These are phyloP conservation scores for Boletus reticulatus DNA, from an alignment of 768 basidiomycete species.

Conservation along the genomic window DNA sequence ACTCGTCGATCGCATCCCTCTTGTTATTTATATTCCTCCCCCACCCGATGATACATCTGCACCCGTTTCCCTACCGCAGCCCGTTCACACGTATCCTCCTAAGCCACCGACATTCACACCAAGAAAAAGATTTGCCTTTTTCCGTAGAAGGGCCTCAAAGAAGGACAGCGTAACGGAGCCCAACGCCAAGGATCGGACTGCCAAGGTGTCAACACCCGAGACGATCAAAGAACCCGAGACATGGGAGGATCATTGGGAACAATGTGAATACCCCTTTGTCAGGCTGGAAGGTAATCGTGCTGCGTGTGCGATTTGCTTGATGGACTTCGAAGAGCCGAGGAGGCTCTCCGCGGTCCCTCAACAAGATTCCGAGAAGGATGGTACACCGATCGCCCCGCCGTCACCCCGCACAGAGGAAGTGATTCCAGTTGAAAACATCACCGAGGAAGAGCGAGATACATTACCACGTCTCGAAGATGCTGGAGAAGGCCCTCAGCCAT, in stretches of 20 bases:
- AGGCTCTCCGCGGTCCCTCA: slow-evolving; percentile 25
- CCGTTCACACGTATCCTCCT: slow-evolving; percentile 64
- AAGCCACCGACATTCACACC: slow-evolving; percentile 31
- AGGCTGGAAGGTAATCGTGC: slow-evolving; percentile 80
- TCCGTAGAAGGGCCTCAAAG: slow-evolving; percentile 33
- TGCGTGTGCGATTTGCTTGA: slow-evolving; percentile 78
- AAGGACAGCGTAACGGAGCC: slow-evolving; percentile 18
- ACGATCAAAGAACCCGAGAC: slow-evolving; percentile 38
- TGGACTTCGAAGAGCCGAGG: slow-evolving; percentile 80
- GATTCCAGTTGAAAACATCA: slow-evolving; percentile 35
- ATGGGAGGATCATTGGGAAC: slow-evolving; percentile 82
- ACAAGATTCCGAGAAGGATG: slow-evolving; percentile 31
- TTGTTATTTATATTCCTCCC: slow-evolving; percentile 83
- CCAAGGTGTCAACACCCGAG: slow-evolving; percentile 8
- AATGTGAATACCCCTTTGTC: slow-evolving; percentile 76
- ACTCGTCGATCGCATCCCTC: slow-evolving; percentile 74
- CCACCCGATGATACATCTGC: slow-evolving; percentile 51
- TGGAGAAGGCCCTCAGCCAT: slow-evolving; percentile 71
- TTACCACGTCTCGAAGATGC: slow-evolving; percentile 62
- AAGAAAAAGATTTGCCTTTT: slow-evolving; percentile 54
- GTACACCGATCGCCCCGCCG: slow-evolving; percentile 4
- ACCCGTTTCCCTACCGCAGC: slow-evolving; percentile 43
- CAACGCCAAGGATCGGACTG: slow-evolving; percentile 16
- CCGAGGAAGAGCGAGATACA: slow-evolving; percentile 40
- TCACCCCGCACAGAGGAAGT: slow-evolving; percentile 21